Base-by-base conservation (phyloP, 2,329 filamentous ascomycete species). In the Mycosphaerella arachidis region DNA sequence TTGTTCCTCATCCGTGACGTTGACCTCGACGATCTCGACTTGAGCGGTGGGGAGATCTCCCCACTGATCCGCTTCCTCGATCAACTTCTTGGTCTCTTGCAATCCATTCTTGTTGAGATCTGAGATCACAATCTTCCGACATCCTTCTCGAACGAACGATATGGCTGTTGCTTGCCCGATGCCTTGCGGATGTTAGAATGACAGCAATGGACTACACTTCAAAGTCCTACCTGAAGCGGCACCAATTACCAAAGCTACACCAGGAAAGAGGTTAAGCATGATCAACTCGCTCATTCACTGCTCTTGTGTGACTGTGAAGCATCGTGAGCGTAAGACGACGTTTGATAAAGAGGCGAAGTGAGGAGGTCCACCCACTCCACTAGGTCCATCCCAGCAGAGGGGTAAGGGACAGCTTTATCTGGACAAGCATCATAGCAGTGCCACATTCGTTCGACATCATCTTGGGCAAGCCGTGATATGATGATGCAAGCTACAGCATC, bases 71-170 rank as follows among this genome's bases (percentile, higher is more conserved):
- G 70, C 63, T 18, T 68, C 63, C 5, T 67, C 64, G 51, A 74
- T 72, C 3, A 71, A 66, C 33, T 66, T 66, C 9, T 66, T 46
- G 1, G 78, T 78, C 43, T 74, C 73, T 4, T 63, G 63, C 0
- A 77, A 67, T 4, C 69, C 74, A 6, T 63, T 54, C 4, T 59
- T 58, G 56, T 77, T 73, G 16, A 68, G 71, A 56, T 80, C 79
- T 8, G 76, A 72, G 9, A 81, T 72, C 12, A 73, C 73, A 54
- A 82, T 74, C 43, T 72, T 73, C 6, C 62, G 66, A 62, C 78
- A 81, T 50, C 78, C 78, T 67, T 79, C 78, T 8, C 64, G 67
- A 1, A 75, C 77, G 63, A 81, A 80, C 0, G 78, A 76, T 16
- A 77, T 63, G 18, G 79, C 77, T 16, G 74, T 74, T 46, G 75